Evolutionary conservation across 345 rosid species (phyloP), one percentile per base, ranked within the genome.

Genomic region (Brassica rapa): DNA sequence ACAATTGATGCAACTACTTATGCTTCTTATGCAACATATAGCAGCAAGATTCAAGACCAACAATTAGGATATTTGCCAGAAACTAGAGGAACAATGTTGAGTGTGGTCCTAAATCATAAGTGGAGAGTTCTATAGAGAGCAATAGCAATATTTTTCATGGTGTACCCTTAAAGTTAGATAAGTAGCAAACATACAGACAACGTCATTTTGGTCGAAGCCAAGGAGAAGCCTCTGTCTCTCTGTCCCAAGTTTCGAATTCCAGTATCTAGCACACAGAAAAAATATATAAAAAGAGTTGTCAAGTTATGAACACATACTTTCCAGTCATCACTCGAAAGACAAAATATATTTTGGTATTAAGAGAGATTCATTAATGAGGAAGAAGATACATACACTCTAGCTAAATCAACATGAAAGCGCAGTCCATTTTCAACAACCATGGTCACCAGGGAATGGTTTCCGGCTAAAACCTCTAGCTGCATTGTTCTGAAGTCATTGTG

Each of bases 391-490:
- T 86, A 94, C 98, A 89, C 97, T 76, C 81, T 84, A 64, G 93
- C 91, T 68, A 94, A 86, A 90, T 94, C 98, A 76, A 94, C 88
- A 62, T 88, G 89, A 77, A 90, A 94, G 69, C 90, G 87, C 53
- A 92, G 76, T 81, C 98, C 97, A 79, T 88, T 94, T 87, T 94
- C 97, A 73, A 90, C 91, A 64, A 92, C 92, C 66, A 85, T 77
- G 59, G 98, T 92, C 82, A 89, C 92, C 75, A 94, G 87, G 71
- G 98, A 94, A 81, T 69, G 89, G 76, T 90, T 94, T 82, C 98
- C 98, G 8, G 97, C 98, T 81, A 94, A 86, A 80, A 94, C 88
- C 80, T 94, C 98, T 70, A 94, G 89, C 82, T 90, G 90, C 98
- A 92, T 91, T 24, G 97, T 91, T 76, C 94, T 83, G 81, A 86